A percentile compares a stretch with the other conserved stretches of the same genome.
phyloP scores from a whole-genome alignment of 306 rosid genomes.

The Vigna mungo region DNA sequence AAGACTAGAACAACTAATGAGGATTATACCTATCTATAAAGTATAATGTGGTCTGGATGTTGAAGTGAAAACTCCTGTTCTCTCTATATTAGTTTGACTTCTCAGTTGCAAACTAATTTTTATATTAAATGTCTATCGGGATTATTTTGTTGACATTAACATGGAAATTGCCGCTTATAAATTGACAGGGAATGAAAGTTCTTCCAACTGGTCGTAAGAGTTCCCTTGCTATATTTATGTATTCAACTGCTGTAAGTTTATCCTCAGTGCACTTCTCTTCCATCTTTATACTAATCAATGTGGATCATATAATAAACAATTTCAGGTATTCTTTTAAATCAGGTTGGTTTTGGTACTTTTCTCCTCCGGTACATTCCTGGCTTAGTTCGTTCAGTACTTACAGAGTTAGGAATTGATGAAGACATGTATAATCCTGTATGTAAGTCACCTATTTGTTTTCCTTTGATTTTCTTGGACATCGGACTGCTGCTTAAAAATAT shows the following conservation, averaged over 20 bases:
- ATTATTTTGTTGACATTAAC: slow-evolving; percentile 28
- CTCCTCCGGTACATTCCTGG: slow-evolving; percentile 81
- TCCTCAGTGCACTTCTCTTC: slow-evolving; percentile 36
- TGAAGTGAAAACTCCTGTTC: not conserved
- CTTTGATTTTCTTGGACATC: slow-evolving; percentile 42
- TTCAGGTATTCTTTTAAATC: slow-evolving; percentile 45
- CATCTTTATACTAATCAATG: slow-evolving; percentile 21
- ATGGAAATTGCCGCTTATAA: slow-evolving; percentile 43
- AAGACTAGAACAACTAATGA: slow-evolving; percentile 4
- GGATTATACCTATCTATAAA: slow-evolving; percentile 14
- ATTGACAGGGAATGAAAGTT: slow-evolving; percentile 91
- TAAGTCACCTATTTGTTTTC: slow-evolving; percentile 64
- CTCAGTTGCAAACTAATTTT: slow-evolving; percentile 20
- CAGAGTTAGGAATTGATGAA: slow-evolving; percentile 77
- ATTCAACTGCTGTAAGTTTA: slow-evolving; percentile 75
- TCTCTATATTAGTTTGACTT: slow-evolving; percentile 16
- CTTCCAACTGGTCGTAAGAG: slow-evolving; percentile 93
- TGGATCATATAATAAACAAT: slow-evolving; percentile 30
- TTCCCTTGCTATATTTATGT: slow-evolving; percentile 77
- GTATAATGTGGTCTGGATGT: slow-evolving; percentile 20
- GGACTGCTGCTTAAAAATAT: slow-evolving; percentile 7
- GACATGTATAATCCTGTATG: slow-evolving; percentile 98
- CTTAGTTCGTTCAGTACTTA: slow-evolving; percentile 63
- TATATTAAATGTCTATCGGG: slow-evolving; percentile 22
- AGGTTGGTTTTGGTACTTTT: slow-evolving; percentile 86